phyloP scores from a whole-genome alignment of 352 stramenopile genomes.

The Phytophthora ohioensis region DNA sequence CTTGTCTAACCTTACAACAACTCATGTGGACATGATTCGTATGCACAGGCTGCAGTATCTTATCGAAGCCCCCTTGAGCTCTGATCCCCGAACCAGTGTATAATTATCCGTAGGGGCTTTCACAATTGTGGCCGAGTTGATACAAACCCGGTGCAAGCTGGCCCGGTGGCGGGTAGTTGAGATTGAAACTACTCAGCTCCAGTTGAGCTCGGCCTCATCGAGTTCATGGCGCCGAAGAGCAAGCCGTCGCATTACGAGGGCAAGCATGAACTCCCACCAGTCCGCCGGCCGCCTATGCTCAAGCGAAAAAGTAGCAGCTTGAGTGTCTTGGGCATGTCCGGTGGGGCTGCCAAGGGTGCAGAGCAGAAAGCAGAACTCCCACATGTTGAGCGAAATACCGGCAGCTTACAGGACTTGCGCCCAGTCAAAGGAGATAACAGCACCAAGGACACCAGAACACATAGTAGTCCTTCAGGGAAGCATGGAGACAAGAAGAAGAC shows the following conservation, averaged over 20 bases:
- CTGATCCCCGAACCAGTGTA: conserved; percentile 32
- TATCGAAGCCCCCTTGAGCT: conserved; percentile 29
- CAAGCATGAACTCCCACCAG: conserved; percentile 26
- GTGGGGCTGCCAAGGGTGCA: conserved; percentile 4
- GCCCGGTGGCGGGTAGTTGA: conserved; percentile 6
- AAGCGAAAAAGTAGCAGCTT: conserved; percentile 71
- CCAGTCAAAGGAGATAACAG: conserved; percentile 12
- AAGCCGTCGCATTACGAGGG: conserved; percentile 8
- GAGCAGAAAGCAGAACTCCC: conserved; percentile 30
- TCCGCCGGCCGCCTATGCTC: conserved; percentile 33
- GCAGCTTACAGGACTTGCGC: conserved; percentile 55
- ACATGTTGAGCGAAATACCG: conserved; percentile 54
- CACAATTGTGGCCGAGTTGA: conserved; percentile 21
- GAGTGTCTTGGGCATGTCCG: conserved; percentile 49
- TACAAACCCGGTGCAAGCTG: conserved; percentile 16
- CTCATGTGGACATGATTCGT: too few species aligned
- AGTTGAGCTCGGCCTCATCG: conserved; percentile 8
- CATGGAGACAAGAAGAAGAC: conserved; percentile 33
- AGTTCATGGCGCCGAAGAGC: conserved; percentile 27
- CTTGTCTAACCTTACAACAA: not conserved
- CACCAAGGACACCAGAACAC: conserved; percentile 16
- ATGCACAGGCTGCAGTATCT: conserved; percentile 4
- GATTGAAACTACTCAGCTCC: conserved; percentile 3
- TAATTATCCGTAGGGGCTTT: conserved; percentile 5
- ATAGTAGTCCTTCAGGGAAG: conserved; percentile 15